Evolutionary conservation across 2,329 filamentous ascomycete species (phyloP), one percentile per base, ranked within the genome.

Genomic region (Thyridium curvatum): DNA sequence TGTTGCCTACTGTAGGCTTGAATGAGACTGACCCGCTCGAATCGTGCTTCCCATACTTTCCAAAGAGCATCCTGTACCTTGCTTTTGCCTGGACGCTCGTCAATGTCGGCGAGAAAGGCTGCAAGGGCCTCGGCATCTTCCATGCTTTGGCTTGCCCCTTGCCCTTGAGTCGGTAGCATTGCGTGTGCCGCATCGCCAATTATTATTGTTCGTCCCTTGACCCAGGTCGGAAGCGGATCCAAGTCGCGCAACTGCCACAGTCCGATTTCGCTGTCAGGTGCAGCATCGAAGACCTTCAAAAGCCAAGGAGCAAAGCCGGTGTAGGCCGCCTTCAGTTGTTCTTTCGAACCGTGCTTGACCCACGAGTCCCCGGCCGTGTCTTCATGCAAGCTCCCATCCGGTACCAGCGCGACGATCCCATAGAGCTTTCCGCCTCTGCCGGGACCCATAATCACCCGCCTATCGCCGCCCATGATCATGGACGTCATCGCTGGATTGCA

Each of bases 201-300:
- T 4, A 52, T 37, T 10, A 50, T 41, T 3, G 39, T 36, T n/a
- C 46, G 46, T 1, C 46, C 49, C 4, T 30, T 50, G 55, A 61
- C 54, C 60, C 60, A 65, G 5, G 46, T 59, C 3, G 46, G 40
- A n/a, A 69, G 38, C 0, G 64, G 60, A 35, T 68, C 65, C 18
- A 64, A 44, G 42, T 71, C 67, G 18, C 64, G 60, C 2, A 70
- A 49, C 41, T 69, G 65, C 65, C 66, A 72, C 0, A 71, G 49
- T 1, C 58, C 61, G 2, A 69, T 43, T 31, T 15, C 15, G 10
- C 34, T 35, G 32, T 60, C 53, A 7, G 53, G 44, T 1, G 55
- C 55, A 4, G 49, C 43, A 18, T 39, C 41, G 29, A 69, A 56
- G 8, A 60, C 47, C 1, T 48, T 48, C 18, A 52, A 56, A 2